Evolutionary conservation across 1,139 yeast genomes (phyloP).

Genomic region (Zygoascus meyerae): DNA sequence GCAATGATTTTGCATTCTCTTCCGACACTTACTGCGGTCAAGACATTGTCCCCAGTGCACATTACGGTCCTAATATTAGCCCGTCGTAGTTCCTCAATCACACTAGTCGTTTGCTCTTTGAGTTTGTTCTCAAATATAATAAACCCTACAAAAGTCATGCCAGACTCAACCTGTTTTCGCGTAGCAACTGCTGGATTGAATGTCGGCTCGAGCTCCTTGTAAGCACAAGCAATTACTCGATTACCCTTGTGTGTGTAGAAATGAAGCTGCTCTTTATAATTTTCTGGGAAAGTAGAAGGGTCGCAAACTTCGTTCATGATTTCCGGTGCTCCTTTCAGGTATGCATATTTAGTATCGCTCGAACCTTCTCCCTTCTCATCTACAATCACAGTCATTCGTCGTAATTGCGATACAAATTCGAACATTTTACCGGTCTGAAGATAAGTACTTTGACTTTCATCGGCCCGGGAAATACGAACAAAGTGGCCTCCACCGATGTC

Average conservation of each 20-base stretch:
- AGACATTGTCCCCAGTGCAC: constrained; percentile 97
- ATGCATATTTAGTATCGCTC: constrained; percentile 37
- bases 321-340: constrained; percentile 96
- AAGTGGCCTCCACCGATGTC: constrained; percentile 39
- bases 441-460: constrained; percentile 35
- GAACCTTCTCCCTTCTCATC: constrained; percentile 29
- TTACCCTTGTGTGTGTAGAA: constrained; percentile 89
- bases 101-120: constrained; percentile 59
- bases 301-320: constrained; percentile 78
- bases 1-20: constrained; percentile 68
- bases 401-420: constrained; percentile 76
- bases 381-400: constrained; percentile 86
- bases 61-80: constrained; percentile 81
- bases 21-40: constrained; percentile 93
- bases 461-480: constrained; percentile 33
- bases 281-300: constrained; percentile 61
- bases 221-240: constrained; percentile 92
- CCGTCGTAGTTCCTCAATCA: constrained; percentile 48
- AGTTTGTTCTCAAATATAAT: constrained; percentile 88
- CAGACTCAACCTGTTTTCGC: constrained; percentile 63
- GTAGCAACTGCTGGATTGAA: constrained; percentile 18
- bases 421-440: constrained; percentile 62
- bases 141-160: constrained; percentile 74
- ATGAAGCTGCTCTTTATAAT: constrained; percentile 69
- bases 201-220: constrained; percentile 44